Base-by-base conservation (phyloP, 805 yeast genomes). In the Lachancea lanzarotensis region DNA sequence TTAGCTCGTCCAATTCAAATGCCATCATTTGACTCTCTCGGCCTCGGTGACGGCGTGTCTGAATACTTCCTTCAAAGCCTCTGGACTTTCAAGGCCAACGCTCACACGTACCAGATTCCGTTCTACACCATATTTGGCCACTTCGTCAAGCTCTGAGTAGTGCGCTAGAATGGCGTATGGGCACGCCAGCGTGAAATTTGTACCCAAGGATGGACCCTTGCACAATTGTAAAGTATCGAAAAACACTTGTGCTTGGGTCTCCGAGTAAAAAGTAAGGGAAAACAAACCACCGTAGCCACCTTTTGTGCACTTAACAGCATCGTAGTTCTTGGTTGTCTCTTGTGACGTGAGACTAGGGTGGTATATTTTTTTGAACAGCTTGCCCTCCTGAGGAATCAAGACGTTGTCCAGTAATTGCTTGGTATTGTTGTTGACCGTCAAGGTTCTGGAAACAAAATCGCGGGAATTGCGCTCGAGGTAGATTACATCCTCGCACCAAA, bases 401-500 rank as follows among this genome's bases (percentile, higher is more conserved):
- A 83, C 66, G 11, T 77, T 72, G 37, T 60, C 51, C 11, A 84
- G 72, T n/a, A 79, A 78, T 19, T 70, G 69, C 41, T 70, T 66
- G 4, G 89, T 70, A 41, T 78, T 84, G 22, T 63, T 60, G 61
- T 85, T 81, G 50, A 81, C 64, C 40, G 65, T 66, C 19, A 59
- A 51, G 27, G 75, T 82, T 56, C 97, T 73, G 18, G 69, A 67
- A 22, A 76, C 79, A 59, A 88, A 91, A 65, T 93, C 97, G 48
- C 98, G 77, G 3, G 96, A 87, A 69, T 93, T 93, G 59, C 97
- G 75, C 65, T 93, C 98, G 58, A 93, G 67, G 59, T 84, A 84
- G 44, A 93, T 79, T 1, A 96, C 96, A 66, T 93, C 99, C 66
- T 91, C 96, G 31, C 82, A 88, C 97, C 97, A 93, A 53, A 86